These are phyloP conservation scores for Erucastrum elatum DNA, from an alignment of 345 rosid genomes.

Conservation along the genomic window DNA sequence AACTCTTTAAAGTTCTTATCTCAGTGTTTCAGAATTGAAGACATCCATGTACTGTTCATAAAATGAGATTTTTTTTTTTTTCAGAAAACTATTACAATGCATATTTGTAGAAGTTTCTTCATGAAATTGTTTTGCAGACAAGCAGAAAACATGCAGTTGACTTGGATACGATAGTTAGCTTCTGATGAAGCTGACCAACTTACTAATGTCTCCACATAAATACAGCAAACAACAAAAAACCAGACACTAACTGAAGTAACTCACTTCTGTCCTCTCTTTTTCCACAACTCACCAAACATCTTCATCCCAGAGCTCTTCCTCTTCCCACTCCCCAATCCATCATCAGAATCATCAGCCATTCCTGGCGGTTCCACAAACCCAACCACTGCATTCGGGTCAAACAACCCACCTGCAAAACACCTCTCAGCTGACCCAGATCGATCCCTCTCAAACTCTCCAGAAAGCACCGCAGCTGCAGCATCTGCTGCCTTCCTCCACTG, in stretches of 20 bases:
- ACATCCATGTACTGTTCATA: constrained; percentile 7
- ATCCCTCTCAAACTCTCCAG: constrained; percentile 66
- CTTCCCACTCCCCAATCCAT: constrained; percentile 67
- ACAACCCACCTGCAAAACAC: constrained; percentile 57
- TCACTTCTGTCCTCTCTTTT: constrained; percentile 72
- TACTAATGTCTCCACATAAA: constrained; percentile 24
- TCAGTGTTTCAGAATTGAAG: constrained; percentile 9
- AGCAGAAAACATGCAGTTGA: constrained; percentile 4
- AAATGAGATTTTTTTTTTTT: not conserved
- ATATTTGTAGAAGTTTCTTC: not conserved
- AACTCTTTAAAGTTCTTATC: constrained; percentile 11
- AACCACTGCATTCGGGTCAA: constrained; percentile 43
- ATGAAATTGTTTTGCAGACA: not conserved
- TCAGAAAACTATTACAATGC: not conserved
- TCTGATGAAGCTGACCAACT: constrained; percentile 16
- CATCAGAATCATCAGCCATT: constrained; percentile 52
- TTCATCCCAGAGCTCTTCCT: constrained; percentile 73
- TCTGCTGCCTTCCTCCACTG: constrained; percentile 98
- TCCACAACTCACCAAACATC: constrained; percentile 92
- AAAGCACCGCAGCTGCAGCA: constrained; percentile 90
- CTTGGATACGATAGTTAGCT: constrained; percentile 16
- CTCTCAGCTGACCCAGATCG: constrained; percentile 78
- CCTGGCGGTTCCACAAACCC: constrained; percentile 47
- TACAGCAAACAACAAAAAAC: constrained; percentile 1
- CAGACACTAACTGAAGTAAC: too few species aligned